Evolutionary conservation across 306 rosid genomes (phyloP).

Genomic region (Malus sylvestris): DNA sequence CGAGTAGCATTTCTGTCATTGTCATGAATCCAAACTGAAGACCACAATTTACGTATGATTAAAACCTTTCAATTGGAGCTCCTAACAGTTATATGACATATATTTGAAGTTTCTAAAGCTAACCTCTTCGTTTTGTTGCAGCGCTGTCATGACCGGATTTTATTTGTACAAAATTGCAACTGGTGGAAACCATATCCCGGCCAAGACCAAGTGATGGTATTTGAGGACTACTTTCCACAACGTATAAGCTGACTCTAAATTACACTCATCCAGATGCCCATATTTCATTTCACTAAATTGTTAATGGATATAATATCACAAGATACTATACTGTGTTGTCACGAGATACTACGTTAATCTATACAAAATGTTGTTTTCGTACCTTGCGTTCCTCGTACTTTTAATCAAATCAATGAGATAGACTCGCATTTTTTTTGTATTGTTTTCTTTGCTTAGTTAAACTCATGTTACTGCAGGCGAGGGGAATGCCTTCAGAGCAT

Average conservation of each 20-base stretch:
- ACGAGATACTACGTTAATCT: neutral
- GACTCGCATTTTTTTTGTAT: too few species aligned
- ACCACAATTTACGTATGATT: neutral
- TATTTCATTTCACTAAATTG: neutral
- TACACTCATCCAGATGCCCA: neutral
- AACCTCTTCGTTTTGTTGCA: slow-evolving; percentile 30
- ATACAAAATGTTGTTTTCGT: neutral
- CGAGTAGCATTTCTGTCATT: neutral
- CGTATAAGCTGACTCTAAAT: neutral
- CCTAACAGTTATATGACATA: neutral
- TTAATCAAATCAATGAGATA: neutral
- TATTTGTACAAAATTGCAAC: slow-evolving; percentile 72
- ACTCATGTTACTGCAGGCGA: too few species aligned
- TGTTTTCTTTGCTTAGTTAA: too few species aligned
- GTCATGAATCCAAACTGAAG: neutral
- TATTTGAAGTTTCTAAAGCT: neutral
- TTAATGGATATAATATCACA: slow-evolving; percentile 1
- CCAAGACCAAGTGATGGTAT: slow-evolving; percentile 47
- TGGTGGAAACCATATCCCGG: slow-evolving; percentile 79
- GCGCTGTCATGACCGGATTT: slow-evolving; percentile 67
- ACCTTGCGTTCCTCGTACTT: neutral
- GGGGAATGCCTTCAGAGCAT: too few species aligned
- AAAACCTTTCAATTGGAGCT: neutral
- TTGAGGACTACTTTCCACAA: neutral
- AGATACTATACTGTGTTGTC: neutral